Conservation (phyloP, 208 protist species). For the Herpetomonas samuelpessoai region DNA sequence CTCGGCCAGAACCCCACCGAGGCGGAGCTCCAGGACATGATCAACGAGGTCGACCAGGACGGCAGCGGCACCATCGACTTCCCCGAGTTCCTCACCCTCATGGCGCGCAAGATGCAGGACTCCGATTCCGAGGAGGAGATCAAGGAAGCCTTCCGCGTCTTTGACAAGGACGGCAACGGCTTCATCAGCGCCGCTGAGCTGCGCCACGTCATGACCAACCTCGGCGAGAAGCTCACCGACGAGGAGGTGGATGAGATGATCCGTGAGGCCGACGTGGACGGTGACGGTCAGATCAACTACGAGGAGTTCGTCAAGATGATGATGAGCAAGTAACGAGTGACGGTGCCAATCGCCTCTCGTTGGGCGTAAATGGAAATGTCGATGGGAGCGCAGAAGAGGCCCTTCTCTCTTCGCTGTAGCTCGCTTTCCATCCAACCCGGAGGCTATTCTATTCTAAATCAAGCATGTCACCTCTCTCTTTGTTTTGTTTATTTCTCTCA, state of each 20-base stretch:
- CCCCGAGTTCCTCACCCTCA: conserved; percentile 89
- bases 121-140: conserved; percentile 94
- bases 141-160: conserved; percentile 95
- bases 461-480: too few relatives aligned
- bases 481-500: too few relatives aligned
- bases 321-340: conserved; percentile 84
- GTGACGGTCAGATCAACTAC: conserved; percentile 78
- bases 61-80: conserved; percentile 96
- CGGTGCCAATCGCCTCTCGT: too few relatives aligned
- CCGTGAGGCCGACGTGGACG: conserved; percentile 84
- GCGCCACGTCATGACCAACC: conserved; percentile 95
- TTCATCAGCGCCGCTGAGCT: too few relatives aligned
- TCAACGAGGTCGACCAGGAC: conserved; percentile 96
- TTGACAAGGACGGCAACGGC: too few relatives aligned
- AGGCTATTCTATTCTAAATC: too few relatives aligned
- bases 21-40: too few relatives aligned
- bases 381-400: too few relatives aligned
- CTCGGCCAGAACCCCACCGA: conserved; percentile 96
- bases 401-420: too few relatives aligned
- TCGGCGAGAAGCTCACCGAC: conserved; percentile 96
- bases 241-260: conserved; percentile 94
- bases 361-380: too few relatives aligned
- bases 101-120: conserved; percentile 90
- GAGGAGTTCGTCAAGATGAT: conserved; percentile 89
- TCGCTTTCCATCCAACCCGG: too few relatives aligned